Base-by-base conservation (phyloP, 257 asterid species). In the Primulina huaijiensis region DNA sequence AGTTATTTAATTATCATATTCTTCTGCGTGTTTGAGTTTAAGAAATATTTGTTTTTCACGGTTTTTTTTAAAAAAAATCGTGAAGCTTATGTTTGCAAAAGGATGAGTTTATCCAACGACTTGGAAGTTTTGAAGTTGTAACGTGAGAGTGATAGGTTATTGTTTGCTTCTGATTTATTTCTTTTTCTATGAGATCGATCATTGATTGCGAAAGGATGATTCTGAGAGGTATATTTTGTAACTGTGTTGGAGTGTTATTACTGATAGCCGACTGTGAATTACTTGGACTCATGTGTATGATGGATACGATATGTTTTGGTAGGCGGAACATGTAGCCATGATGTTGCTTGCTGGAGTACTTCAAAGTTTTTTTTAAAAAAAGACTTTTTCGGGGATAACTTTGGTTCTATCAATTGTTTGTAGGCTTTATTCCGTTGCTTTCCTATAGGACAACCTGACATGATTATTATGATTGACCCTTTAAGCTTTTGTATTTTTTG, bases 401-500 rank as follows among this genome's bases (percentile, higher is more conserved):
- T 21, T 21, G 23, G 23, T 21, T 21, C 23, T 21, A 21, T 21
- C 23, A 21, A 21, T 21, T 21, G 23, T 21, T 21, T 21, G 23
- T 21, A 21, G 23, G 23, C 23, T 21, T 21, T 21, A 21, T 21
- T 21, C 23, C 23, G 1, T 34, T 68, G 67, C 56, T 72, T 35
- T 27, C 58, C 20, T 66, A 43, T 62, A 25, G 34, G 62, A 60
- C 27, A 29, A 29, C 60, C n/a, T 60, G 60, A 64, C 37, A 2
- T 31, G 3, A 66, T 21, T 72, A 37, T 37, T 10, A 12, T 56
- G 72, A 46, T 63, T 35, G 16, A n/a, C 38, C 5, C 69, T 53
- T 55, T 56, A 63, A 64, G 34, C 69, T 74, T 40, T 62, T 72
- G 31, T 56, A 33, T 31, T 7, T 61, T 21, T 78, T 62, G 75